Evolutionary conservation across 306 rosid species (phyloP).

Genomic region (Medicago truncatula): DNA sequence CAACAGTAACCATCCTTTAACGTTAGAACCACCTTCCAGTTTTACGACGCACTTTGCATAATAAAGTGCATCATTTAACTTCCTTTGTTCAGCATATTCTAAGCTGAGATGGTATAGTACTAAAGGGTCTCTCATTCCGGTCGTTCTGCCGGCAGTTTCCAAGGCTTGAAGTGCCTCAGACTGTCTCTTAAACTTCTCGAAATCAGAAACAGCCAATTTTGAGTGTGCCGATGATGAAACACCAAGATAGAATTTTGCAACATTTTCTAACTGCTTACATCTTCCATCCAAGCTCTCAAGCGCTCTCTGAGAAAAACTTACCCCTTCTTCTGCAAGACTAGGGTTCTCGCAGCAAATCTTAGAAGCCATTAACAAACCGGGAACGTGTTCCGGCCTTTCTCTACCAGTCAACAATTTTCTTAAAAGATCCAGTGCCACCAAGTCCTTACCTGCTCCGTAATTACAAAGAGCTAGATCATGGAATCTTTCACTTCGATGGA

Average conservation of each 20-base stretch:
- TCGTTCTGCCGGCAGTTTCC: conserved; percentile 67
- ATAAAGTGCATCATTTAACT: conserved; percentile 69
- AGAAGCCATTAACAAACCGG: conserved; percentile 79
- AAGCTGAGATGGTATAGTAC: conserved; percentile 76
- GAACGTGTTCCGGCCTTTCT: conserved; percentile 63
- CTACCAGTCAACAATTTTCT: conserved; percentile 61
- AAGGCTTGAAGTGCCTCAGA: conserved; percentile 68
- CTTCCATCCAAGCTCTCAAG: conserved; percentile 56
- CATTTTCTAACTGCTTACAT: conserved; percentile 66
- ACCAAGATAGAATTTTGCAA: conserved; percentile 67
- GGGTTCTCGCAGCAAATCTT: conserved; percentile 76
- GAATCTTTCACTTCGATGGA: conserved; percentile 64
- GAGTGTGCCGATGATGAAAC: conserved; percentile 72
- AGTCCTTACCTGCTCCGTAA: conserved; percentile 71
- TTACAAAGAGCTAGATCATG: conserved; percentile 72
- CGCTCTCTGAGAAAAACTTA: conserved; percentile 56
- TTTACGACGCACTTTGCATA: conserved; percentile 68
- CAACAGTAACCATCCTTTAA: conserved; percentile 77
- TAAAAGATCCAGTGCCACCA: conserved; percentile 71
- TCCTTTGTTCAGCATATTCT: conserved; percentile 84
- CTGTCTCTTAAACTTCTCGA: conserved; percentile 68
- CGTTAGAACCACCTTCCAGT: conserved; percentile 71
- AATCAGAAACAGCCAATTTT: conserved; percentile 64
- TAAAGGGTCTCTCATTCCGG: conserved; percentile 60
- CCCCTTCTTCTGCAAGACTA: conserved; percentile 64